Percentiles rank a stretch among this genome's conserved stretches.
Conservation (phyloP, 2,329 filamentous ascomycete genomes). For the Talaromyces pinophilus region DNA sequence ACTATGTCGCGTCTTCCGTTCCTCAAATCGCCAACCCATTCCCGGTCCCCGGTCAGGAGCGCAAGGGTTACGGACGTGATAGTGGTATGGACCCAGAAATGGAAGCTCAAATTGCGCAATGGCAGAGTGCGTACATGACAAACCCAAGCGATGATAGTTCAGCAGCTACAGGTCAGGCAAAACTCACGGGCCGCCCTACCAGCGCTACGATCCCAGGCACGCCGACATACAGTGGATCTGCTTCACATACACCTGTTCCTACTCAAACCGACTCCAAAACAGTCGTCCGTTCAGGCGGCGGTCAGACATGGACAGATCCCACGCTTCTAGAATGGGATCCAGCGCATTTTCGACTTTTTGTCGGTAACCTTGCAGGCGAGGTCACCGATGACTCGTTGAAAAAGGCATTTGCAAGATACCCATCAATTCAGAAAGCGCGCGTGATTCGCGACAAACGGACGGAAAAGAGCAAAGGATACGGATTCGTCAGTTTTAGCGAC, state of each 20-base stretch:
- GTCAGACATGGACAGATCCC: constrained; percentile 88
- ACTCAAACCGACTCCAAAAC: constrained; percentile 67
- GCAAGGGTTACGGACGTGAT: constrained; percentile 39
- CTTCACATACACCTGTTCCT: constrained; percentile 47
- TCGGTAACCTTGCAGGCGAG: constrained; percentile 94
- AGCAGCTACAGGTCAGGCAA: constrained; percentile 33
- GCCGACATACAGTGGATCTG: constrained; percentile 33
- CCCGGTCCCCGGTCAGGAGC: constrained; percentile 59
- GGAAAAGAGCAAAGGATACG: constrained; percentile 93
- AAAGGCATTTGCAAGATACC: constrained; percentile 89
- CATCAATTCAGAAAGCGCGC: constrained; percentile 85
- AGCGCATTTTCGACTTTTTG: constrained; percentile 88
- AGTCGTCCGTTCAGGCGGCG: constrained; percentile 82
- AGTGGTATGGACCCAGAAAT: constrained; percentile 69
- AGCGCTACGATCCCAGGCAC: constrained; percentile 51
- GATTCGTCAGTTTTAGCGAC: constrained; percentile 93
- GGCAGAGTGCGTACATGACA: constrained; percentile 83
- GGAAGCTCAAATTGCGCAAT: constrained; percentile 89
- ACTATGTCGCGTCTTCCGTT: constrained; percentile 53
- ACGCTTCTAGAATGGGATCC: constrained; percentile 94
- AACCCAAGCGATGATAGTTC: constrained; percentile 54
- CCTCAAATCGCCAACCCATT: constrained; percentile 83
- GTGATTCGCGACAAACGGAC: constrained; percentile 95
- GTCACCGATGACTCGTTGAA: constrained; percentile 93
- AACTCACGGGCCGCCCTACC: constrained; percentile 44